Base-by-base conservation (phyloP, 2,329 filamentous ascomycete species). In the Phialophora verrucosa region DNA sequence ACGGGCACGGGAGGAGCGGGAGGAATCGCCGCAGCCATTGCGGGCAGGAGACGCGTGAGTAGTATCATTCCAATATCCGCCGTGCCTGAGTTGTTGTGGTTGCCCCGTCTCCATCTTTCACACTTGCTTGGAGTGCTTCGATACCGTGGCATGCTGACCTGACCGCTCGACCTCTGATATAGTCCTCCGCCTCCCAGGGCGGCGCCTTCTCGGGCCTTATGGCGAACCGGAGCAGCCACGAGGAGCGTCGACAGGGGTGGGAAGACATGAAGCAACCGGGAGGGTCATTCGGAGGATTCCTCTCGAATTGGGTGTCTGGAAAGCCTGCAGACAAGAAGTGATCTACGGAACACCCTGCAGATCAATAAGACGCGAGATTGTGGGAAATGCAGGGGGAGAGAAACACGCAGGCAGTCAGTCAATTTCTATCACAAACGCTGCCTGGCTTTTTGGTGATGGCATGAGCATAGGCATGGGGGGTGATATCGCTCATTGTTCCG, bases 1-100 rank as follows among this genome's bases (percentile, higher is more conserved):
- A 87, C 66, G 87, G 20, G 31, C 12, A 92, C 84, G 93, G 93
- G 72, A 97, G 93, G 77, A 97, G 98, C 71, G 97, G 93, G 77
- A 97, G 98, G 71, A 90, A 57, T 68, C 55, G 64, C 69, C 1
- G 62, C 53, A 11, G 66, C 69, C 3, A 65, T 69, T 58, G 66
- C 66, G 4, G 66, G 69, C 29, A 67, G 69, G 59, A 64, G 68
- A 64, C 47, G 69, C 54, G 69, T 70, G 67, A 25, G 69, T 62
- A 31, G 6, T 17, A 17, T 2, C 12, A 25, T 25, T 10, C 35
- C 35, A 2, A 4, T 17, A 42, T 42, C 2, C 14, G 17, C 35
- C 12, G 35, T 44, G 38, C 14, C 17, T 44, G 38, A 5, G 3
- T n/a, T n/a, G 4, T n/a, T 44, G 14, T n/a, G n/a, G 38, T n/a